Evolutionary conservation across 1,284 basidiomycete genomes (phyloP).

Genomic region (Leucoagaricus sp.): DNA sequence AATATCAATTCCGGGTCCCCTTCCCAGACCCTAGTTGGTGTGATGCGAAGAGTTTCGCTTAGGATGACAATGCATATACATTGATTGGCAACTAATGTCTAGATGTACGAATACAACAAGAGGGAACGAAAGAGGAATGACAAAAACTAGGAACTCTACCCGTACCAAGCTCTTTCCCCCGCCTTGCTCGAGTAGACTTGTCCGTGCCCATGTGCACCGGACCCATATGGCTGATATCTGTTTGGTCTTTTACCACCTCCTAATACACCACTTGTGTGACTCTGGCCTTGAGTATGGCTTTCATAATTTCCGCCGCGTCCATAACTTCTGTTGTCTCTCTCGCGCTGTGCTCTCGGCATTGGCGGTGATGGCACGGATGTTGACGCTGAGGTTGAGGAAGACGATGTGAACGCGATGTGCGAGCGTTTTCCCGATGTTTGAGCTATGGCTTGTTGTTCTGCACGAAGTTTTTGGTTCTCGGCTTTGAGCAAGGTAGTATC

Average conservation of each 20-base stretch:
- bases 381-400: neutral
- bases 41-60: no score
- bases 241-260: constrained; percentile 9
- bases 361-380: neutral
- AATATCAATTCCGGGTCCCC: no score
- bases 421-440: constrained; percentile 54
- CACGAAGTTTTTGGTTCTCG: constrained; percentile 53
- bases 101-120: no score
- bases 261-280: neutral
- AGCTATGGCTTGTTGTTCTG: constrained; percentile 51
- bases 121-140: no score
- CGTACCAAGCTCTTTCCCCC: constrained; percentile 7
- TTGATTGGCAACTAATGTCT: no score
- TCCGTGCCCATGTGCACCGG: neutral
- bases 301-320: neutral
- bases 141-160: neutral
- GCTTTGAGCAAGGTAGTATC: constrained; percentile 23
- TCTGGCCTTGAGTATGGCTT: neutral
- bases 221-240: constrained; percentile 9
- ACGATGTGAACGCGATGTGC: constrained; percentile 38
- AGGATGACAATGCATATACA: no score
- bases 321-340: neutral
- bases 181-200: neutral
- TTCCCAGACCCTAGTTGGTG: no score
- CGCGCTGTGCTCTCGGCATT: neutral